Base-by-base conservation (phyloP, 352 stramenopile genomes). In the Phytopythium vexans region DNA sequence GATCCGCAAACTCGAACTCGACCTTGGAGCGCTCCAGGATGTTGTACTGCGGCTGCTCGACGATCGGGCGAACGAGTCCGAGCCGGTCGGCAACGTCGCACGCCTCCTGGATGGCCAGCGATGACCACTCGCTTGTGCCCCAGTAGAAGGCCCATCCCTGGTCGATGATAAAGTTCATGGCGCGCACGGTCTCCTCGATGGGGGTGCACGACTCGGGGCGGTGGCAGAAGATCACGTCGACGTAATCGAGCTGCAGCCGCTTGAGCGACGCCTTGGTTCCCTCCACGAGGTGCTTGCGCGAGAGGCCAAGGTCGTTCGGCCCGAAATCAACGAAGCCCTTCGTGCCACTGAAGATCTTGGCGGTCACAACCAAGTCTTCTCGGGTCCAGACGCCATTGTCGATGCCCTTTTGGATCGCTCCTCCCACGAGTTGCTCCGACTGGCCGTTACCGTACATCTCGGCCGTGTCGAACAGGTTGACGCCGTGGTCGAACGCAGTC, bases 31-130 rank as follows among this genome's bases (percentile, higher is more conserved):
- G 69, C 41, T 82, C 54, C 36, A 86, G 69, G 54, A 86, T 77
- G 63, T 85, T 70, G 68, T 85, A 86, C 59, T 85, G 60, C 31
- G 70, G 72, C 55, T 86, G 73, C 36, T 86, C 72, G 14, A 78
- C 59, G 53, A 39, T 77, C 56, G 49, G 42, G 34, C 44, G 41
- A 37, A 67, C 58, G 14, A 65, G 46, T 2, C 47, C 45, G 6
- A 66, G 42, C 27, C 39, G 41, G n/a, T 68, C 50, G n/a, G 60
- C 60, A 32, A 68, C 64, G 4, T 51, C 45, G n/a, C 51, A 62
- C 8, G 70, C 71, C 53, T 79, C 68, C 5, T 51, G 70, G 33
- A 81, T 77, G 55, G 79, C 64, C 34, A 72, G 45, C 1, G 66
- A 56, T 36, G 37, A 32, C 43, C 43, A 49, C 43, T 49, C 43